These are phyloP conservation scores for Scutellaria barbata DNA, from an alignment of 257 asterid species.

Conservation along the genomic window DNA sequence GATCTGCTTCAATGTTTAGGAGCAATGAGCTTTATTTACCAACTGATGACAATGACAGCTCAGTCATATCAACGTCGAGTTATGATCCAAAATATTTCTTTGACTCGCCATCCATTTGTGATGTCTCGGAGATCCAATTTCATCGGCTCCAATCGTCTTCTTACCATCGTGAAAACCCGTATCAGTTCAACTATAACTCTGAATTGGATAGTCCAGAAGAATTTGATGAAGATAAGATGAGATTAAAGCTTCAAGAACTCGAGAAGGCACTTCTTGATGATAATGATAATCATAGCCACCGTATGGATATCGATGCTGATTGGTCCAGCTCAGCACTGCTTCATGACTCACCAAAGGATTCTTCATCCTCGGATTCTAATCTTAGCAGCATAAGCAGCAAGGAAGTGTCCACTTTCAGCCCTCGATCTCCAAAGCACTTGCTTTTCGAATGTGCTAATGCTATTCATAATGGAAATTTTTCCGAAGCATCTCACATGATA, in stretches of 20 bases:
- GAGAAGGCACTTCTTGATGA: constrained; percentile 75
- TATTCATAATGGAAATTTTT: constrained; percentile 59
- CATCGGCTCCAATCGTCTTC: background rate
- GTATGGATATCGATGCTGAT: constrained; percentile 59
- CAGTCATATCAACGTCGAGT: constrained; percentile 17
- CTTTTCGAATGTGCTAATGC: constrained; percentile 79
- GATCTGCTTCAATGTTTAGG: constrained; percentile 36
- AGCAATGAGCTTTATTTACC: constrained; percentile 25
- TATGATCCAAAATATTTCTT: constrained; percentile 35
- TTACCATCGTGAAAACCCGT: background rate
- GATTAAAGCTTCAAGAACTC: constrained; percentile 78
- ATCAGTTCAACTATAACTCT: constrained; percentile 1
- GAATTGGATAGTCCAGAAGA: constrained; percentile 54
- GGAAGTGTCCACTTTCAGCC: constrained; percentile 37
- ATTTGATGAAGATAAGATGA: constrained; percentile 63
- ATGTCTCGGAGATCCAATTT: background rate
- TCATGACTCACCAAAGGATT: constrained; percentile 72
- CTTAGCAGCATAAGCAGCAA: constrained; percentile 59
- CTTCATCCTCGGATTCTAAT: constrained; percentile 66
- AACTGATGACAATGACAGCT: constrained; percentile 23
- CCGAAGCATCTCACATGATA: constrained; percentile 59
- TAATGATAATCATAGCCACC: constrained; percentile 20
- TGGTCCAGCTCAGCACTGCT: constrained; percentile 47
- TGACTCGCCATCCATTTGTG: constrained; percentile 15
- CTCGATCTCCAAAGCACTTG: constrained; percentile 54